Base-by-base conservation (phyloP, 768 basidiomycete species). In the Trametes gibbosa region DNA sequence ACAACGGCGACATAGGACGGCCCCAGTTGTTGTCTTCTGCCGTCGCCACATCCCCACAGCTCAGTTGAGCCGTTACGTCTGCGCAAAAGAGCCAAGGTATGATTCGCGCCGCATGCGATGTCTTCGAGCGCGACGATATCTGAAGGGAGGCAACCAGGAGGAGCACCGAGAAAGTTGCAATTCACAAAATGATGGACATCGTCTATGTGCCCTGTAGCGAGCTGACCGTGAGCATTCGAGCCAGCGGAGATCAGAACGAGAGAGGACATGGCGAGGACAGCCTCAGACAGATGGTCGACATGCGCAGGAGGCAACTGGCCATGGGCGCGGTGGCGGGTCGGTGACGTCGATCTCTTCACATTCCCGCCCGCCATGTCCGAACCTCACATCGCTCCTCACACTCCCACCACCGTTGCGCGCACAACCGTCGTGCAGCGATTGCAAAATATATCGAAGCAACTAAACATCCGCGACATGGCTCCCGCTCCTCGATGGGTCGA, bases 21-120 rank as follows among this genome's bases (percentile, higher is more conserved):
- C 5, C 91, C 92, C 0, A 95, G 82, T 65, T 96, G 95, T 0
- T 91, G 90, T 50, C 72, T 74, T 1, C 75, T 69, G 21, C 87
- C 86, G 56, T 89, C 86, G 3, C 95, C 95, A 56, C 83, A 83
- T 0, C 85, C 91, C 84, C 90, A 92, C 5, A 95, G 69, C 51
- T 82, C 78, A 25, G 19, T 19, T 21, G 47, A 39, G 13, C 68
- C 70, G n/a, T 62, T 58, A 8, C 51, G 27, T 57, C 76, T 74
- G n/a, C 72, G 66, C 14, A 90, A 69, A 13, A 96, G 78, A 7
- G 85, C 69, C 0, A 96, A 70, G 0, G 93, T 87, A 67, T 96
- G 94, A 62, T 91, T 92, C 2, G 90, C 87, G 1, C 94, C 89
- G 47, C 81, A 81, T 1, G 81, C 82, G 62, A 96, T 69, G 21